phyloP scores from a whole-genome alignment of 2,329 filamentous ascomycete species.

The Cytospora leucostoma region DNA sequence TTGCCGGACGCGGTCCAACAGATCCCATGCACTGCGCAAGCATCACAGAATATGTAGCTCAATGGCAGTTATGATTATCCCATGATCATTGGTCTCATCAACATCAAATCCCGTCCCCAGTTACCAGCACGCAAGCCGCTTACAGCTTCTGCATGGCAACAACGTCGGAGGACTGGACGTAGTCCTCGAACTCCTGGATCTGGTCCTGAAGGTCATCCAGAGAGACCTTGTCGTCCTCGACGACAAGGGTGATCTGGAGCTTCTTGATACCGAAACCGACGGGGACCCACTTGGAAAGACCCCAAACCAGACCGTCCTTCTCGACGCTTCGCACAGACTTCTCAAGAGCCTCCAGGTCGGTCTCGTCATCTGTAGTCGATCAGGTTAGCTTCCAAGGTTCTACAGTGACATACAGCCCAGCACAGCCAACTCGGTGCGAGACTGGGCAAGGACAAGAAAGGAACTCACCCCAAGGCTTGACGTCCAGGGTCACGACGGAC shows the following conservation, averaged over 20 bases:
- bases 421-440: neutral
- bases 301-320: conserved; percentile 95
- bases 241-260: conserved; percentile 96
- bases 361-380: conserved; percentile 74
- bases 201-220: conserved; percentile 81
- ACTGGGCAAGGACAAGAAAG: neutral
- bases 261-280: conserved; percentile 99
- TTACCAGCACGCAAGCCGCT: conserved; percentile 34
- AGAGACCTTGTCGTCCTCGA: conserved; percentile 96
- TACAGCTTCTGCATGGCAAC: conserved; percentile 93
- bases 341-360: conserved; percentile 83
- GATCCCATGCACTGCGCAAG: neutral
- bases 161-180: conserved; percentile 92
- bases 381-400: conserved; percentile 14
- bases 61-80: conserved; percentile 19
- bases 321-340: conserved; percentile 77
- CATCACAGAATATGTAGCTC: neutral
- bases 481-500: conserved; percentile 91
- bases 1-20: neutral
- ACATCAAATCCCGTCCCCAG: conserved; percentile 1
- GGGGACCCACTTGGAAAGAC: conserved; percentile 82
- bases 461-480: conserved; percentile 96
- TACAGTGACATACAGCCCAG: no score
- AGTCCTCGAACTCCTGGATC: conserved; percentile 84
- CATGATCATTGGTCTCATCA: conserved; percentile 17